Evolutionary conservation across 2,329 filamentous ascomycete genomes (phyloP), one percentile per base, ranked within the genome.

Genomic region (Graphium sp.): DNA sequence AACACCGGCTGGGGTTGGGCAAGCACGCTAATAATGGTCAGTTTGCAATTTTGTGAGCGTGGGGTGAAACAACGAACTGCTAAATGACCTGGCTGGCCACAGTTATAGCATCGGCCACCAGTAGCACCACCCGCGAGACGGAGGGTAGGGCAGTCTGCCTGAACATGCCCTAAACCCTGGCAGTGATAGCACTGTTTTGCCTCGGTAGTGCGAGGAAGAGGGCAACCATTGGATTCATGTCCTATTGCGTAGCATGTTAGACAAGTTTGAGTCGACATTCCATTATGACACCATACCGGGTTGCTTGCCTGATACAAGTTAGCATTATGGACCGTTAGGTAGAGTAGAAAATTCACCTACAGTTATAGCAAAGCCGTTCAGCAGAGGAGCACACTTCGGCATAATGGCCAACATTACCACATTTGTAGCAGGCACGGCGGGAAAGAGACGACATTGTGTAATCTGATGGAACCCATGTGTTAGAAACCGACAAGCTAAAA

Each of bases 141-240:
- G 39, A 98, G 72, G 37, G 89, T 95, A 46, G 89, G 89, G 70
- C 89, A 98, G 56, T 98, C 89, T 42, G 89, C 89, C 65, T 98
- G 89, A 46, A 98, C 89, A 53, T 98, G 89, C 41, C 89, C 89
- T 36, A 95, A 72, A 34, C 89, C 89, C 65, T 95, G 89, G 68
- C 89, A 98, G 62, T 95, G 89, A 56, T 98, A 98, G 73, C 89
- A 98, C 67, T 98, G 89, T 74, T 98, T 98, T 30, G 84, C 84
- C 62, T 98, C 89, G 39, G 89, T 94, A 36, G 87, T 94, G 55
- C 89, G 79, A 47, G 89, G 89, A 49, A 87, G 76, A 44, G 89
- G 89, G 69, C 89, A 98, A 55, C 79, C 80, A 62, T 92, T 95
- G 41, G 87, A 95, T 64, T 98, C 89, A 58, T 98, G 89, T 53